phyloP scores from a whole-genome alignment of 164 flowering plant genomes.

The Magnolia kwangsiensis region DNA sequence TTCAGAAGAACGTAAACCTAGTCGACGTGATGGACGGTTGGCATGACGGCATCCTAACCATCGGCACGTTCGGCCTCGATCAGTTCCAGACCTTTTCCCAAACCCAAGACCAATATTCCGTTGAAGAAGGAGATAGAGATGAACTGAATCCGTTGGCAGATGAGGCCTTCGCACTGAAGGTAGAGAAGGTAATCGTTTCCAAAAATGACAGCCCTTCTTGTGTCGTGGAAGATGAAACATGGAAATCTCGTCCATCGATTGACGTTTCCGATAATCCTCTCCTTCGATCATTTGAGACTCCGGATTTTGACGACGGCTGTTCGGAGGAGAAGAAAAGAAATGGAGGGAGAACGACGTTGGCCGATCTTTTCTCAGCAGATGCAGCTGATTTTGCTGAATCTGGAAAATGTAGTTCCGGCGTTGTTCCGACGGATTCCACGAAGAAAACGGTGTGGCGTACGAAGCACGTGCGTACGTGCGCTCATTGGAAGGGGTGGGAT shows the following conservation, averaged over 20 bases:
- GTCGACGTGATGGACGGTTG: constrained; percentile 45
- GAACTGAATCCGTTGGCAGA: constrained; percentile 29
- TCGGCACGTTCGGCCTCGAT: constrained; percentile 68
- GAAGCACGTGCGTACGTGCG: constrained; percentile 30
- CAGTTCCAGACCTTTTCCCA: constrained; percentile 21
- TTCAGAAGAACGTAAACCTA: constrained; percentile 25
- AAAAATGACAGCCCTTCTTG: neutral
- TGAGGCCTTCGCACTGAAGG: constrained; percentile 13
- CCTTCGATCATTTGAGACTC: constrained; percentile 6
- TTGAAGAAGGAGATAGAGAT: constrained; percentile 9
- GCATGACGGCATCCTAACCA: constrained; percentile 58
- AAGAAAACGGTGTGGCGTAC: constrained; percentile 16
- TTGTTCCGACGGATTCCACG: neutral
- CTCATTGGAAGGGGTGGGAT: constrained; percentile 37
- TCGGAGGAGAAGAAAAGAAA: constrained; percentile 20
- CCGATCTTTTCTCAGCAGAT: constrained; percentile 62
- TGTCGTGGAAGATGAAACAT: neutral
- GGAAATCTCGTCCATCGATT: neutral
- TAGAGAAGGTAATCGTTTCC: constrained; percentile 8
- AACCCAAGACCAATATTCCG: constrained; percentile 16
- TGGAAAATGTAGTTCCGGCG: neutral
- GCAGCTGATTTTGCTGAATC: neutral
- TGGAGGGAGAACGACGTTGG: constrained; percentile 38
- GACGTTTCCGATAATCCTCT: constrained; percentile 9
- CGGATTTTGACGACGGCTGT: constrained; percentile 4